Evolutionary conservation across 2,329 filamentous ascomycete species (phyloP).

Genomic region (Tolypocladium nubicola): DNA sequence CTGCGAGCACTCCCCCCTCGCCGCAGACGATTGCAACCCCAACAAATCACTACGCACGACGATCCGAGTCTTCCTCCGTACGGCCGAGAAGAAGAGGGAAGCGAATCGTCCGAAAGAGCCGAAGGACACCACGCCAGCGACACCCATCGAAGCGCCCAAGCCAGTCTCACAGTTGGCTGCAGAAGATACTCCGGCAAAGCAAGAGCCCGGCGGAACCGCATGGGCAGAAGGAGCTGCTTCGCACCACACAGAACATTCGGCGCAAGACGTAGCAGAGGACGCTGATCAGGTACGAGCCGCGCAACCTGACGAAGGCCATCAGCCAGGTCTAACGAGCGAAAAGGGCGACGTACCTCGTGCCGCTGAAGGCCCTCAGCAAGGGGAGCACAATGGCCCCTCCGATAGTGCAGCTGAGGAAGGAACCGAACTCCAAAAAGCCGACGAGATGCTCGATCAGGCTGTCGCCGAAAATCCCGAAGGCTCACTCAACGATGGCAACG

Average conservation of each 20-base stretch:
- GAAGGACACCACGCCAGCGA: conserved; percentile 27
- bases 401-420: conserved; percentile 1
- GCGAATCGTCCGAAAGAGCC: conserved; percentile 43
- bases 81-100: conserved; percentile 81
- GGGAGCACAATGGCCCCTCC: neutral
- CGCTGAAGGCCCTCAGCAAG: neutral
- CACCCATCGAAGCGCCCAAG: conserved; percentile 30
- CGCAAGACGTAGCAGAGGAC: conserved; percentile 1
- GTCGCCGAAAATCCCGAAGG: conserved; percentile 7
- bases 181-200: conserved; percentile 8
- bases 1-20: conserved; percentile 84
- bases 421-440: neutral
- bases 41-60: conserved; percentile 90
- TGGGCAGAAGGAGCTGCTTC: neutral
- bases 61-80: conserved; percentile 82
- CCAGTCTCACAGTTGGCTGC: conserved; percentile 13
- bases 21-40: conserved; percentile 74
- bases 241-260: neutral
- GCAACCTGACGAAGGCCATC: neutral
- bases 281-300: conserved; percentile 3
- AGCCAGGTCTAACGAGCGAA: neutral
- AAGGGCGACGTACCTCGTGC: neutral
- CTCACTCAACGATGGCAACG: conserved; percentile 12
- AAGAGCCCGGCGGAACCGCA: neutral
- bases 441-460: neutral